Base-by-base conservation (phyloP, 2,329 filamentous ascomycete genomes). In the Tolypocladium album region DNA sequence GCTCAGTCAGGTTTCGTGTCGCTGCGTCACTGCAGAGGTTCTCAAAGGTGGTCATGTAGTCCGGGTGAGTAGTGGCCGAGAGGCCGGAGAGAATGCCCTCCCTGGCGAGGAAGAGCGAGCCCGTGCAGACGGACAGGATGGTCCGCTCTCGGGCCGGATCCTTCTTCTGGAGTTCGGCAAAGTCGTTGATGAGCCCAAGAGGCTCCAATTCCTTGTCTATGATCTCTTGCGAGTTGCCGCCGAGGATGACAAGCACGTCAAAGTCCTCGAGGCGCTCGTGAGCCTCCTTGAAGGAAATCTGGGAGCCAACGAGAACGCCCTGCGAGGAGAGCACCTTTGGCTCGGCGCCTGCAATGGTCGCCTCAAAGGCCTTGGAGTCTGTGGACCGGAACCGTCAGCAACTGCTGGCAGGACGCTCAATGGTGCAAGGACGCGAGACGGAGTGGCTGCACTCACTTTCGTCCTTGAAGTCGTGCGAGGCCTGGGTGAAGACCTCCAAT, bases 81-180 rank as follows among this genome's bases (percentile, higher is more conserved):
- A 94, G 80, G 64, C 90, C 90, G 65, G 87, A 84, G 62, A 95
- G 84, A 70, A 94, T 84, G 66, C 89, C 90, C 68, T 87, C 82
- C 69, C 89, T 80, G 63, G 87, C 90, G 57, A 93, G 84, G 76
- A 93, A 83, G 70, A 93, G 83, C 52, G 88, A 83, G 64, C 89
- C 90, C 55, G 89, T 90, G 79, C 88, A 92, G 73, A 95, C 79
- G 66, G 88, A 89, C 66, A 94, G 78, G 68, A 94, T 79, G 57
- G 90, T 92, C 67, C 90, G 88, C 79, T 95, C 90, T 68, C 88
- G 88, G 69, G 80, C 80, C 15, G 90, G 88, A 67, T 92, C 88
- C 68, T 84, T 85, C 79, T 90, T 86, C 77, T 94, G 90, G 61
- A 93, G 79, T 71, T 92, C 88, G 64, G 88, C 83, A 75, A 88